Conservation (phyloP, 108 stramenopile species). For the Licmophora abbreviata region DNA sequence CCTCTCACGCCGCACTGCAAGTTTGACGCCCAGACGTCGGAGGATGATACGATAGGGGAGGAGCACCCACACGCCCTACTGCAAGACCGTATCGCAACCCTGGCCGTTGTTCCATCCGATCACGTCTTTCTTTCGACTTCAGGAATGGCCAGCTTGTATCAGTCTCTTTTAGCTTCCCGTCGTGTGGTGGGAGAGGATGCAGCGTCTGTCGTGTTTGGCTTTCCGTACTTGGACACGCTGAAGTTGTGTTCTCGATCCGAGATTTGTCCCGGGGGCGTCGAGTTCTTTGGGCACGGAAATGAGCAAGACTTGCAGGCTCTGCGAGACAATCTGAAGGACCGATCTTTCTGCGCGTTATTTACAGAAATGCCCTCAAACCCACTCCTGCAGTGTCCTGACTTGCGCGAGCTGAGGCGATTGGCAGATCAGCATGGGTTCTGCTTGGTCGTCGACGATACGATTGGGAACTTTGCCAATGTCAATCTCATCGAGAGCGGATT, state of each 20-base stretch:
- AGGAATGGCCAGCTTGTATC: constrained; percentile 60
- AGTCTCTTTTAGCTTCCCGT: constrained; percentile 33
- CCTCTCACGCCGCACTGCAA: not conserved
- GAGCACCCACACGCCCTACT: not conserved
- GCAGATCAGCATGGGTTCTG: constrained; percentile 44
- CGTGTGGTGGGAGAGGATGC: constrained; percentile 20
- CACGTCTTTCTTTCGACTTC: constrained; percentile 30
- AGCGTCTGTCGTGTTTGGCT: constrained; percentile 61
- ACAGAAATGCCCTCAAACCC: constrained; percentile 76
- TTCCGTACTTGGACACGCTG: constrained; percentile 71
- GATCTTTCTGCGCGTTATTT: constrained; percentile 30
- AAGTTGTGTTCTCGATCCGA: constrained; percentile 54
- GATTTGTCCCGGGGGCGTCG: constrained; percentile 44
- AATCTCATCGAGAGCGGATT: constrained; percentile 39
- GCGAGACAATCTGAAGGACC: constrained; percentile 19
- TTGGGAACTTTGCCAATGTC: constrained; percentile 65
- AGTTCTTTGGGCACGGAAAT: constrained; percentile 60
- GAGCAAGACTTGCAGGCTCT: constrained; percentile 36
- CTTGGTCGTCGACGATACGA: constrained; percentile 64
- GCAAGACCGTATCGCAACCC: constrained; percentile 25
- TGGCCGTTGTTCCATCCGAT: constrained; percentile 31
- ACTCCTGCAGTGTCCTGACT: constrained; percentile 51
- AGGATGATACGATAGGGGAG: too few relatives aligned
- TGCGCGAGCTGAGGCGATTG: constrained; percentile 31
- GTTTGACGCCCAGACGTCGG: constrained; percentile 3